Percentiles rank a stretch among this genome's conserved stretches.
These are phyloP conservation scores for Aspergillus carlsbadensis DNA, from an alignment of 495 filamentous ascomycete genomes.

Conservation along the genomic window DNA sequence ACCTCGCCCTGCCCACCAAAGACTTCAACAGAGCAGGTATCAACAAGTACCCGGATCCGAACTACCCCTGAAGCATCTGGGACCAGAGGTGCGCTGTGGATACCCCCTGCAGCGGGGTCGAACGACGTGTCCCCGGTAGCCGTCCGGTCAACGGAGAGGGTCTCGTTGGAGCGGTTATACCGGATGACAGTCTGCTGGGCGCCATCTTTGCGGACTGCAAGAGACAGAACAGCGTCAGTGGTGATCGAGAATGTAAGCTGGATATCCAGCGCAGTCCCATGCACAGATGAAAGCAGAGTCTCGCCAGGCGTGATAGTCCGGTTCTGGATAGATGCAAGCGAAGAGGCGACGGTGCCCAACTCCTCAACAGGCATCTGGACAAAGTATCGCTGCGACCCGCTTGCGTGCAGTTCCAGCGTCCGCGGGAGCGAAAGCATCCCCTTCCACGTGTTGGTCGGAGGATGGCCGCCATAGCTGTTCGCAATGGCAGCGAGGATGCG, in stretches of 20 bases:
- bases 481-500: constrained; percentile 6
- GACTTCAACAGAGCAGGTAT: constrained; percentile 13
- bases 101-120: constrained; percentile 8
- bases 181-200: constrained; percentile 6
- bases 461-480: constrained; percentile 12
- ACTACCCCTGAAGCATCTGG: neutral
- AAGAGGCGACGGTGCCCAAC: neutral
- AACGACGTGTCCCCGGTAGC: constrained; percentile 11
- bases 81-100: constrained; percentile 1
- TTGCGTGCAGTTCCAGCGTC: constrained; percentile 5
- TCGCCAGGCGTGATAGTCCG: constrained; percentile 9
- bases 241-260: neutral
- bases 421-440: constrained; percentile 14
- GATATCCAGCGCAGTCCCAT: constrained; percentile 6
- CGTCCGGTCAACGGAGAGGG: constrained; percentile 10
- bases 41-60: constrained; percentile 5
- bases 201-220: constrained; percentile 5
- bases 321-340: neutral
- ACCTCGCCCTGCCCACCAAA: constrained; percentile 13
- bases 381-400: neutral
- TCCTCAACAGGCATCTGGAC: constrained; percentile 7
- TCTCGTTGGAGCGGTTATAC: neutral
- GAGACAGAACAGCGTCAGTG: neutral
- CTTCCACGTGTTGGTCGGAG: constrained; percentile 14
- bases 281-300: neutral